phyloP scores from a whole-genome alignment of 495 filamentous ascomycete genomes.

The Neurospora sp. region DNA sequence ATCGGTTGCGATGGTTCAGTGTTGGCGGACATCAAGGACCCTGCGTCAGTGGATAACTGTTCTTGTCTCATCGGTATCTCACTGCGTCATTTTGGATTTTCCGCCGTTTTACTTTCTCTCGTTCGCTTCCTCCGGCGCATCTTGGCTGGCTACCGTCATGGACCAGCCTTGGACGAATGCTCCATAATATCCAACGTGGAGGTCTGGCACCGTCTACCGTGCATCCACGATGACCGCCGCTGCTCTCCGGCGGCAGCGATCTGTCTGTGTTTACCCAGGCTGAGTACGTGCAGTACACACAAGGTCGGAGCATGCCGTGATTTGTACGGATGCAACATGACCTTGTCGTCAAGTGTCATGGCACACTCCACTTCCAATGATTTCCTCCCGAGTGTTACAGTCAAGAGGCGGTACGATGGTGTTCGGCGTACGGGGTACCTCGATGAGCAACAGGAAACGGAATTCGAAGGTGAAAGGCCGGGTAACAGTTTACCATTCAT shows the following conservation, averaged over 20 bases:
- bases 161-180: neutral
- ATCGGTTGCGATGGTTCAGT: neutral
- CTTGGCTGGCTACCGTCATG: neutral
- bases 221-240: slow-evolving; percentile 1
- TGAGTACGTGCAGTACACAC: slow-evolving; percentile 1
- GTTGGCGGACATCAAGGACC: neutral
- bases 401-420: neutral
- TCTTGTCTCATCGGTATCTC: neutral
- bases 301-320: slow-evolving; percentile 12
- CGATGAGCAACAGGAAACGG: slow-evolving; percentile 4
- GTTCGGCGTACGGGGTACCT: slow-evolving; percentile 1
- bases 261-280: neutral
- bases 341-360: slow-evolving; percentile 10
- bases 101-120: neutral
- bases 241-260: neutral
- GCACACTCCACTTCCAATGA: slow-evolving; percentile 14
- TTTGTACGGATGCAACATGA: slow-evolving; percentile 4
- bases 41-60: neutral
- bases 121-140: neutral
- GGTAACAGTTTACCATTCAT: neutral
- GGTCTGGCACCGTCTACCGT: slow-evolving; percentile 7
- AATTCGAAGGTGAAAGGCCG: slow-evolving; percentile 10
- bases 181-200: neutral
- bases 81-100: neutral
- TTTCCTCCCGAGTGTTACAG: slow-evolving; percentile 11